Evolutionary conservation across 192 early-diverging fungal genomes (phyloP), one percentile per base, ranked within the genome.

Genomic region (Martensiomyces pterosporus): DNA sequence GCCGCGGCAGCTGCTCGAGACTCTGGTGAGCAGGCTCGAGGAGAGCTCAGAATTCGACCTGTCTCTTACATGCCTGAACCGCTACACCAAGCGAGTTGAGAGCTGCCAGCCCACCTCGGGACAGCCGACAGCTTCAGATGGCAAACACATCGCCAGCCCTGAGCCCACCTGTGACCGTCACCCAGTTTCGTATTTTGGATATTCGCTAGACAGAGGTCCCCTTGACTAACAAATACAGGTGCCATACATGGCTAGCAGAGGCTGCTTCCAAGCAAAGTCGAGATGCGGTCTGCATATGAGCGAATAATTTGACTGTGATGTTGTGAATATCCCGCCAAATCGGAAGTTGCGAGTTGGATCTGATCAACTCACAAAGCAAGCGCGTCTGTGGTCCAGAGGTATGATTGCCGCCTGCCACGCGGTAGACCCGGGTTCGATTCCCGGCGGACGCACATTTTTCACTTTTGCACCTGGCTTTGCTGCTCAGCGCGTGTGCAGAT

Each of bases 391-490:
- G 76, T 70, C 61, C 61, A 75, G 65, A 65, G 65, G 71, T 78
- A 75, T 78, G 69, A 77, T 81, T 72, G 73, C 72, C 70, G 68
- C 76, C 80, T 82, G 74, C 78, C 78, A 76, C 80, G 80, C 65
- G 76, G 66, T 78, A 71, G 80, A 76, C 80, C 80, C 78, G 80
- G 78, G 80, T 82, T 82, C 80, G 70, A 82, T 80, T 79, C 80
- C 78, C 77, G 77, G 80, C 62, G 55, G 59, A 54, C 29, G 29
- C 29, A 32, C 40, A 43, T 36, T 53, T 57, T 60, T 57, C n/a
- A n/a, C n/a, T n/a, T n/a, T n/a, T n/a, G n/a, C n/a, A n/a, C n/a
- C n/a, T n/a, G n/a, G n/a, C n/a, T n/a, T n/a, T n/a, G n/a, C n/a
- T n/a, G n/a, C n/a, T n/a, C n/a, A n/a, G n/a, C n/a, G n/a, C n/a